Conservation (phyloP, 345 rosid genomes). For the Erodium maritimum region DNA sequence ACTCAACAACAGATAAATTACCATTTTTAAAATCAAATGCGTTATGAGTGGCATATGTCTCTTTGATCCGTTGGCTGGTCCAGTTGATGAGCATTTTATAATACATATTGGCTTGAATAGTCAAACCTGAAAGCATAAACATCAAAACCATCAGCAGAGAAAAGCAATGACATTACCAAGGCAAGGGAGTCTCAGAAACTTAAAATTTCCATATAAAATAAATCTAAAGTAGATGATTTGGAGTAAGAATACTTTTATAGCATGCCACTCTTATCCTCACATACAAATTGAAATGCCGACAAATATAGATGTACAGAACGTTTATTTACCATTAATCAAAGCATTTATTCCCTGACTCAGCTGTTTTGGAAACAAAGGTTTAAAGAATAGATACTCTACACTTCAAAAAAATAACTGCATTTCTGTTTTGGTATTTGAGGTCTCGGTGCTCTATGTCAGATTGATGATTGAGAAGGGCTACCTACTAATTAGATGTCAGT, state of each 20-base stretch:
- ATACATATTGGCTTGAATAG: slow-evolving; percentile 95
- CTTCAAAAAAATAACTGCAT: no score
- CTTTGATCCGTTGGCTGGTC: slow-evolving; percentile 91
- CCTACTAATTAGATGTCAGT: no score
- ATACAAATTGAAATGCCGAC: neutral
- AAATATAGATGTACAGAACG: neutral
- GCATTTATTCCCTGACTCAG: neutral
- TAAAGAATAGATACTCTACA: neutral
- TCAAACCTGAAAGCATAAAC: slow-evolving; percentile 52
- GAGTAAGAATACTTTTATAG: neutral
- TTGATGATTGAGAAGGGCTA: no score
- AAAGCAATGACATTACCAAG: no score
- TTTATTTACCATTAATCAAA: neutral
- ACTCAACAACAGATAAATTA: slow-evolving; percentile 14
- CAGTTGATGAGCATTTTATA: slow-evolving; percentile 94
- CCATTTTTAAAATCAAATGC: slow-evolving; percentile 93
- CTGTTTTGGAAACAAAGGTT: no score
- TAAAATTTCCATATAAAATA: no score
- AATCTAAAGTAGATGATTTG: neutral
- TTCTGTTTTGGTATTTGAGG: no score
- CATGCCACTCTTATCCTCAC: neutral
- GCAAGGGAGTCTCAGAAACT: no score
- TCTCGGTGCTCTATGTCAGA: no score
- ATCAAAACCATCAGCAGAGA: slow-evolving; percentile 8
- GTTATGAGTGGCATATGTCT: slow-evolving; percentile 50